phyloP scores from a whole-genome alignment of 1,284 basidiomycete species.

The Pterulicium gracile region DNA sequence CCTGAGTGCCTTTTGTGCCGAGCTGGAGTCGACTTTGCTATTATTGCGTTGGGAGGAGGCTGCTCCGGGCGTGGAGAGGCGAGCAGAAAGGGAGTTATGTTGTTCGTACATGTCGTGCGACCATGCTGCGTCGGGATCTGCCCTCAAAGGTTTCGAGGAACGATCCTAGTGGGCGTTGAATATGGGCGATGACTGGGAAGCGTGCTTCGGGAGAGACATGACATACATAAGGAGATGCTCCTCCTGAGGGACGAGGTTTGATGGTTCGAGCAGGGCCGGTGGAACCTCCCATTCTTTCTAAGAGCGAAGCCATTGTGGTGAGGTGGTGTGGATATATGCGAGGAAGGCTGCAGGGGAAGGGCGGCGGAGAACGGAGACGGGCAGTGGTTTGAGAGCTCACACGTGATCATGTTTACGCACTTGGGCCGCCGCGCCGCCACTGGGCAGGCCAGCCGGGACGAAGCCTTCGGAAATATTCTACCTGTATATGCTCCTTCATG shows the following conservation, averaged over 20 bases:
- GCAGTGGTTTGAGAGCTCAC: too few relatives aligned
- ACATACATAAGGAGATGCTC: slow-evolving; percentile 58
- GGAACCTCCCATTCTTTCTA: slow-evolving; percentile 47
- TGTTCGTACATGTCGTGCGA: slow-evolving; percentile 61
- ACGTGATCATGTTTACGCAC: too few relatives aligned
- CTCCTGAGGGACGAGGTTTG: slow-evolving; percentile 27
- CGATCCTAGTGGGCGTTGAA: slow-evolving; percentile 28
- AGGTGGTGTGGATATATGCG: too few relatives aligned
- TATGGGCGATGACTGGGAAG: slow-evolving; percentile 15
- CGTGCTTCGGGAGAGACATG: slow-evolving; percentile 26
- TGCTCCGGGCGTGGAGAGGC: slow-evolving; percentile 34
- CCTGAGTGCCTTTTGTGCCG: slow-evolving; percentile 43
- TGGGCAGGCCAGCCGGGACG: too few relatives aligned
- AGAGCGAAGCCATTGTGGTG: slow-evolving; percentile 50
- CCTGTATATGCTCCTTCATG: too few relatives aligned
- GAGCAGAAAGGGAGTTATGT: slow-evolving; percentile 52
- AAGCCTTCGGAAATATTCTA: too few relatives aligned
- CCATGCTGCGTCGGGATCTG: slow-evolving; percentile 57
- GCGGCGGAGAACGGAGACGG: too few relatives aligned
- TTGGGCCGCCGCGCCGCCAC: too few relatives aligned
- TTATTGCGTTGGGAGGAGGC: slow-evolving; percentile 16
- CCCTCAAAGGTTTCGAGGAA: slow-evolving; percentile 43
- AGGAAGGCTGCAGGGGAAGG: too few relatives aligned
- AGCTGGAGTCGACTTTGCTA: slow-evolving; percentile 33
- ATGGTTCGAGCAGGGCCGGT: slow-evolving; percentile 52